Conservation (phyloP, 371 early-diverging fungal genomes). For the Mucor saturninus region DNA sequence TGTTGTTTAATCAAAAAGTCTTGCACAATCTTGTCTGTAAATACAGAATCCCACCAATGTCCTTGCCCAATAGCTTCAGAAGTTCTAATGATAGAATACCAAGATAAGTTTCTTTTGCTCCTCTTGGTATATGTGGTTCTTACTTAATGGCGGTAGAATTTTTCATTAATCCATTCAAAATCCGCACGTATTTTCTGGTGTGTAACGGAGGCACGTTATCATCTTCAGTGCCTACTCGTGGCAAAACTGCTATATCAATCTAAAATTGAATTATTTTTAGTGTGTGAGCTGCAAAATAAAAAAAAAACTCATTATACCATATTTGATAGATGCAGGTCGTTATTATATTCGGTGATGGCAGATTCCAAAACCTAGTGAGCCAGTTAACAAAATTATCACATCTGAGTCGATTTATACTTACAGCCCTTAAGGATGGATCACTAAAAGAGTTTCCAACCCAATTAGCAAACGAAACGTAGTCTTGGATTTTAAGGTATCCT, state of each 20-base stretch:
- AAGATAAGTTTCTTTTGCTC: too few relatives aligned
- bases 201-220: constrained; percentile 78
- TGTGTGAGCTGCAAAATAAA: too few relatives aligned
- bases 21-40: too few relatives aligned
- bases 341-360: constrained; percentile 73
- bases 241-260: constrained; percentile 65
- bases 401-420: constrained; percentile 26
- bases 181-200: constrained; percentile 61
- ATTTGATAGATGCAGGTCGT: constrained; percentile 71
- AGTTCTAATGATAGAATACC: too few relatives aligned
- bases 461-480: constrained; percentile 68
- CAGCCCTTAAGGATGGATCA: constrained; percentile 66
- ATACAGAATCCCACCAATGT: too few relatives aligned
- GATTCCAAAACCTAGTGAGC: constrained; percentile 63
- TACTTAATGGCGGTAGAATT: constrained; percentile 41
- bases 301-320: constrained; percentile 40
- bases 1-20: too few relatives aligned
- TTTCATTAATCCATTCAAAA: constrained; percentile 64
- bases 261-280: constrained; percentile 19
- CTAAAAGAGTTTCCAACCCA: constrained; percentile 65
- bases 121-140: not conserved
- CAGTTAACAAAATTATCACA: not conserved
- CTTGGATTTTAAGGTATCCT: constrained; percentile 72
- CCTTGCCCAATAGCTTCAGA: too few relatives aligned
- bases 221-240: constrained; percentile 64